These are phyloP conservation scores for Draba incana DNA, from an alignment of 345 rosid species.

Conservation along the genomic window DNA sequence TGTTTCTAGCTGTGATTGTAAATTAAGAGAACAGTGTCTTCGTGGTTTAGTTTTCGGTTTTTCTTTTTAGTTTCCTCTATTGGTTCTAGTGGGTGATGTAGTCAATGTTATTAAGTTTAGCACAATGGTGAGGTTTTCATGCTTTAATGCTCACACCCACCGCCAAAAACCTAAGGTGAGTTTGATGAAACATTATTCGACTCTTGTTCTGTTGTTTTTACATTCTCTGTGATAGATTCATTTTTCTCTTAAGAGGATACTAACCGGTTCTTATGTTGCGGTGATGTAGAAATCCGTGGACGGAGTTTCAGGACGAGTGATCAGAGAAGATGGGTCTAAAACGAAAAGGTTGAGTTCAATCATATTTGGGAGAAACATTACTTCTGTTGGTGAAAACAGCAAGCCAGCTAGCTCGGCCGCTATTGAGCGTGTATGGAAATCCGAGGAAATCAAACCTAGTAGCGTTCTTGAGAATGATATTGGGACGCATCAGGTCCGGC, in stretches of 20 bases:
- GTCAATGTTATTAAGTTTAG: conserved; percentile 34
- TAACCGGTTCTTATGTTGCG: conserved; percentile 43
- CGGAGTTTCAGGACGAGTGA: conserved; percentile 48
- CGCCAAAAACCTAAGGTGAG: conserved; percentile 72
- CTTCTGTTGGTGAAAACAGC: conserved; percentile 37
- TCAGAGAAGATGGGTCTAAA: conserved; percentile 40
- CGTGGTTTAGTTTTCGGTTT: conserved; percentile 19
- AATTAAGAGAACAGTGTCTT: conserved; percentile 21
- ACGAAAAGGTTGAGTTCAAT: conserved; percentile 42
- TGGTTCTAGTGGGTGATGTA: conserved; percentile 32
- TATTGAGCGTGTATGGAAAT: conserved; percentile 54
- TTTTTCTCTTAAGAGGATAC: conserved; percentile 45
- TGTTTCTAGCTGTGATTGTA: conserved; percentile 40
- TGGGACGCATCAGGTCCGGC: conserved; percentile 30
- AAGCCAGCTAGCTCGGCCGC: conserved; percentile 42
- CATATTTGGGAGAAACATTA: conserved; percentile 38
- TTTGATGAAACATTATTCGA: conserved; percentile 13
- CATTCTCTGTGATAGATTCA: conserved; percentile 26
- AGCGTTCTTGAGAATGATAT: conserved; percentile 32
- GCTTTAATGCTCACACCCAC: conserved; percentile 66
- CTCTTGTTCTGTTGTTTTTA: conserved; percentile 23
- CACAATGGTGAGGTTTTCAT: conserved; percentile 85
- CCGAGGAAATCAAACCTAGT: conserved; percentile 53
- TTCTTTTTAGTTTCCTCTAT: conserved; percentile 1
- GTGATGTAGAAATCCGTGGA: conserved; percentile 50